Conservation (phyloP, 2,329 filamentous ascomycete genomes). For the Aureobasidium sp. region DNA sequence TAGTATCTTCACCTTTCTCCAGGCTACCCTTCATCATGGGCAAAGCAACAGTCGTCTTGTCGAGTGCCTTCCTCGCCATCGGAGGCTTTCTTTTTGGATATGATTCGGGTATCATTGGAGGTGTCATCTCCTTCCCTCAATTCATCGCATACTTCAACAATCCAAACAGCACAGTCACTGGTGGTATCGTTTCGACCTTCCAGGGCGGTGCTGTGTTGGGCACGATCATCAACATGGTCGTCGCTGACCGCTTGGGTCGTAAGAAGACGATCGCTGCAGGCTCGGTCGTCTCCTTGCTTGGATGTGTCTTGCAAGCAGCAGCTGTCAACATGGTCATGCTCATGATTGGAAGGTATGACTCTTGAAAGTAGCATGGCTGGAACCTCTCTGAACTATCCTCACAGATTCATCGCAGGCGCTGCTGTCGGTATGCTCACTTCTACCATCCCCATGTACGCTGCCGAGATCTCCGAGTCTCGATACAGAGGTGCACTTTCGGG, state of each 20-base stretch:
- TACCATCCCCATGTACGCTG: conserved; percentile 28
- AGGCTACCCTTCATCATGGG: conserved; percentile 2
- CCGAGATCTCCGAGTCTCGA: conserved; percentile 30
- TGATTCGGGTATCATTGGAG: conserved; percentile 30
- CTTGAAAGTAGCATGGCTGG: too few species aligned
- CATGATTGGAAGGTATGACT: conserved; percentile 21
- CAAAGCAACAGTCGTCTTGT: conserved; percentile 12
- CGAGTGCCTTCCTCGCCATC: conserved; percentile 15
- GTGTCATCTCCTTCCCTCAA: conserved; percentile 25
- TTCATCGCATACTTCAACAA: conserved; percentile 28
- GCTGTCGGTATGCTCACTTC: conserved; percentile 26
- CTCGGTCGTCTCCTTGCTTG: conserved; percentile 17
- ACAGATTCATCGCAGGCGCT: conserved; percentile 25
- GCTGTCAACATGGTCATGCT: conserved; percentile 25
- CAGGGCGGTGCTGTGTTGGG: conserved; percentile 30
- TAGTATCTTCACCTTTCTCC: neutral
- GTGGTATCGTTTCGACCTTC: conserved; percentile 34
- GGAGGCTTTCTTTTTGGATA: conserved; percentile 27
- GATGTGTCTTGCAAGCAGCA: conserved; percentile 25
- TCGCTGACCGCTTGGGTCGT: conserved; percentile 20
- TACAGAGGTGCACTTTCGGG: conserved; percentile 28
- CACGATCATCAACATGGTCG: conserved; percentile 19
- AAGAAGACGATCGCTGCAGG: conserved; percentile 22
- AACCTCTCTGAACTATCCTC: neutral
- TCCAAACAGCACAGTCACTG: conserved; percentile 23